These are phyloP conservation scores for Medicago lupulina DNA, from an alignment of 306 rosid genomes.

Conservation along the genomic window DNA sequence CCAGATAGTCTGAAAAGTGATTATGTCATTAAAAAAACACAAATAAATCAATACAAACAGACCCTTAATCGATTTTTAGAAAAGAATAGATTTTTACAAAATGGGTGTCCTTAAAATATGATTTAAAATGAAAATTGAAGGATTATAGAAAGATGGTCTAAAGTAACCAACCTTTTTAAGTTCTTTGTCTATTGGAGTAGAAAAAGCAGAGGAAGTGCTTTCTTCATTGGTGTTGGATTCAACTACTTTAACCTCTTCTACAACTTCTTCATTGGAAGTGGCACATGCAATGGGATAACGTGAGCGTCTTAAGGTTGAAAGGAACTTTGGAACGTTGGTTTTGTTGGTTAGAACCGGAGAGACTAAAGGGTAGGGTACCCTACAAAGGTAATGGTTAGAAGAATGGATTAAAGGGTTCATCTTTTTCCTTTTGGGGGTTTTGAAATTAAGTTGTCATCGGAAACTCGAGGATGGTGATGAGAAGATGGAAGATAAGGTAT, in stretches of 20 bases:
- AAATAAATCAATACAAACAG: too few species aligned
- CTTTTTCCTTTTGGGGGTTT: neutral
- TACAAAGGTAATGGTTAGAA: slow-evolving; percentile 46
- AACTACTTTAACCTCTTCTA: slow-evolving; percentile 36
- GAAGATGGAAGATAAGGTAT: slow-evolving; percentile 45
- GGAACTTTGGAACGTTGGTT: slow-evolving; percentile 20
- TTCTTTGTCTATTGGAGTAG: slow-evolving; percentile 74
- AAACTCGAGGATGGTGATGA: neutral
- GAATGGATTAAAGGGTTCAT: slow-evolving; percentile 68
- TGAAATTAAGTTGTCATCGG: slow-evolving; percentile 2
- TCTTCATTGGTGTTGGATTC: slow-evolving; percentile 45
- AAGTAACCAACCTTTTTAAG: slow-evolving; percentile 74
- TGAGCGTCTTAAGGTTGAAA: slow-evolving; percentile 24
- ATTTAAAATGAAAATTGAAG: neutral
- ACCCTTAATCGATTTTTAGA: neutral
- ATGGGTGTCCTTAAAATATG: slow-evolving; percentile 2
- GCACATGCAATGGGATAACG: slow-evolving; percentile 47
- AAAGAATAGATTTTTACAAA: neutral
- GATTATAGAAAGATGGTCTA: neutral
- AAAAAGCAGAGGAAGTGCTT: slow-evolving; percentile 47
- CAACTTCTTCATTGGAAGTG: slow-evolving; percentile 59
- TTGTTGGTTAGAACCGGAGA: slow-evolving; percentile 26
- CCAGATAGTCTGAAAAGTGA: too few species aligned
- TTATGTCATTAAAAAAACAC: too few species aligned
- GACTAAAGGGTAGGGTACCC: slow-evolving; percentile 40